These are phyloP conservation scores for Mariannaea sp. DNA, from an alignment of 2,329 filamentous ascomycete genomes.

Conservation along the genomic window DNA sequence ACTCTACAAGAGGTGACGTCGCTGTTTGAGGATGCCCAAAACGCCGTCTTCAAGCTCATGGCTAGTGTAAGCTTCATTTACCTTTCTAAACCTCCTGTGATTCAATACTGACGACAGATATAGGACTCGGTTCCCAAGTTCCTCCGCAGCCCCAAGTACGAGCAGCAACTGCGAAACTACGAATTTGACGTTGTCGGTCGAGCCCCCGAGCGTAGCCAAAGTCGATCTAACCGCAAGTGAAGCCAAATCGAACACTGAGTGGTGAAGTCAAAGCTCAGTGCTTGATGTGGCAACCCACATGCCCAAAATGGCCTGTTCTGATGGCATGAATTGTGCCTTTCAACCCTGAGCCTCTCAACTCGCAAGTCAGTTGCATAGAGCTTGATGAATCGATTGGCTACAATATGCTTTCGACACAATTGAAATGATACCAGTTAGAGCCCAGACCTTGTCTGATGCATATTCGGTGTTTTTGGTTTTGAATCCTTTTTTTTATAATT, in stretches of 20 bases:
- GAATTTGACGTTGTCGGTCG: slow-evolving; percentile 60
- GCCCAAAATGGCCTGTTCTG: neutral
- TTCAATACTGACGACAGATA: slow-evolving; percentile 37
- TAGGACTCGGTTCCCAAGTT: slow-evolving; percentile 78
- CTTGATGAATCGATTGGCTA: slow-evolving; percentile 36
- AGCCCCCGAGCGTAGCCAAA: slow-evolving; percentile 62
- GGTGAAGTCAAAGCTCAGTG: slow-evolving; percentile 1
- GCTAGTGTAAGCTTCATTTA: slow-evolving; percentile 76
- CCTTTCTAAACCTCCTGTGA: slow-evolving; percentile 31
- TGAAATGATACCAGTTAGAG: slow-evolving; percentile 40
- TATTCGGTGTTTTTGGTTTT: slow-evolving; percentile 37
- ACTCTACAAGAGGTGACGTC: slow-evolving; percentile 86
- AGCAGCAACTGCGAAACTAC: slow-evolving; percentile 55
- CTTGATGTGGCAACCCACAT: neutral
- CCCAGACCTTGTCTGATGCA: slow-evolving; percentile 34
- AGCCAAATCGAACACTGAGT: slow-evolving; percentile 9
- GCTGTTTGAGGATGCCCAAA: slow-evolving; percentile 91
- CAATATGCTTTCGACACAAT: slow-evolving; percentile 31
- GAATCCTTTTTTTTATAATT: slow-evolving; percentile 17
- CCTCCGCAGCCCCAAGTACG: slow-evolving; percentile 57
- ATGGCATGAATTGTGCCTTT: slow-evolving; percentile 19
- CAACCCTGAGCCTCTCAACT: slow-evolving; percentile 28
- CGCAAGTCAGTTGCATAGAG: slow-evolving; percentile 38
- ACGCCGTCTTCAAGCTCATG: slow-evolving; percentile 97
- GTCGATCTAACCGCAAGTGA: slow-evolving; percentile 61